Evolutionary conservation across 2,329 filamentous ascomycete genomes (phyloP).

Genomic region (Neofusicoccum cordaticola): DNA sequence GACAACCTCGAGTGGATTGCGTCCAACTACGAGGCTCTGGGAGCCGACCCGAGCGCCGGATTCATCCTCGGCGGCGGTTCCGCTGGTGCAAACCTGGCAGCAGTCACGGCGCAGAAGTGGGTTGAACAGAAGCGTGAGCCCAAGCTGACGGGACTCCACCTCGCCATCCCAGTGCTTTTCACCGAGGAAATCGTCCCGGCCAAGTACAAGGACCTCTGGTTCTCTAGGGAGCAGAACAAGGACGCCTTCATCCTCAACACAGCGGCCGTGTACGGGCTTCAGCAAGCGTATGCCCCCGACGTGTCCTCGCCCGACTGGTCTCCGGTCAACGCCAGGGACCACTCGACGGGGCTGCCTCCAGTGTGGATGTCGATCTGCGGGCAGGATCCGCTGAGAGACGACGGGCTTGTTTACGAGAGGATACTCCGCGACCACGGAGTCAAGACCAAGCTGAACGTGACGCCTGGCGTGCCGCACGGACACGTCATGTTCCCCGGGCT

Average conservation of each 20-base stretch:
- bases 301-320: background rate
- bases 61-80: constrained; percentile 1
- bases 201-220: background rate
- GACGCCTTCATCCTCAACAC: background rate
- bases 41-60: background rate
- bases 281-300: background rate
- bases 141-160: background rate
- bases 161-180: background rate
- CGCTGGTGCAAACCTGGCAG: background rate
- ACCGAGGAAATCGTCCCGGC: background rate
- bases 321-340: background rate
- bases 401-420: constrained; percentile 17
- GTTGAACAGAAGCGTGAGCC: background rate
- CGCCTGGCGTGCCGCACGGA: constrained; percentile 18
- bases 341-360: constrained; percentile 1
- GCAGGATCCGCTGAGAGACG: constrained; percentile 19
- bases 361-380: constrained; percentile 17
- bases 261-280: background rate
- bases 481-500: background rate
- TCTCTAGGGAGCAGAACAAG: constrained; percentile 1
- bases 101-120: background rate
- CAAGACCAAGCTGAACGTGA: constrained; percentile 17
- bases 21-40: background rate
- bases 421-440: constrained; percentile 17
- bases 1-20: constrained; percentile 30